Evolutionary conservation across 108 stramenopile genomes (phyloP), one percentile per base, ranked within the genome.

Genomic region (Aureococcus anophagefferens): DNA sequence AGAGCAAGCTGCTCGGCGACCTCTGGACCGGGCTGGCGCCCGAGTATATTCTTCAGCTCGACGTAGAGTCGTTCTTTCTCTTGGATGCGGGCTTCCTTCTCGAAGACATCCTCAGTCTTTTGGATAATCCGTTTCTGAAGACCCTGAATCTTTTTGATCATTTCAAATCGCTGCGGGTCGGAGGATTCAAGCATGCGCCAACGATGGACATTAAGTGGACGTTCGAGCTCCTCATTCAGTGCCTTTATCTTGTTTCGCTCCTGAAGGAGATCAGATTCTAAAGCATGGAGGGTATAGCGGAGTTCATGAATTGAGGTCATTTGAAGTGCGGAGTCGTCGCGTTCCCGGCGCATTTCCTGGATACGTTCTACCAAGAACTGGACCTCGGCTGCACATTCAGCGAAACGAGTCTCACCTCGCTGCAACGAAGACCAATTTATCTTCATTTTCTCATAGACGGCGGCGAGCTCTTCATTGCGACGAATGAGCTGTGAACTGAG

Each of bases 381-480:
- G 45, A 72, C 44, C 65, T 74, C 70, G 30, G 65, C 69, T 13
- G 68, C 25, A 15, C 33, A 7, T 17, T 74, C 78, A 32, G 73
- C 74, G 51, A 65, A 82, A 30, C 76, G 73, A 13, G 76, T 46
- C 73, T 87, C 86, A 18, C 88, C 88, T 31, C 81, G 81, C 67
- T 77, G 80, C 63, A 87, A 73, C 15, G 51, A 31, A 28, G 77
- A 72, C 33, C 79, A 65, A 33, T 88, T 84, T 0, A 84, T 45
- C 69, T 87, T 84, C 65, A 87, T 83, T 72, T 87, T 86, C 32
- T 84, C 84, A 72, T 88, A 87, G 35, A 88, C 73, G n/a, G 15
- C 29, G 17, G 73, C 46, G 46, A 88, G 83, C 68, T 88, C 88
- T 33, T 71, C 72, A 71, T 86, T 85, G 21, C 88, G 37, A 36